Evolutionary conservation across 768 basidiomycete species (phyloP).

Genomic region (Boletus pseudo-olivaceus): DNA sequence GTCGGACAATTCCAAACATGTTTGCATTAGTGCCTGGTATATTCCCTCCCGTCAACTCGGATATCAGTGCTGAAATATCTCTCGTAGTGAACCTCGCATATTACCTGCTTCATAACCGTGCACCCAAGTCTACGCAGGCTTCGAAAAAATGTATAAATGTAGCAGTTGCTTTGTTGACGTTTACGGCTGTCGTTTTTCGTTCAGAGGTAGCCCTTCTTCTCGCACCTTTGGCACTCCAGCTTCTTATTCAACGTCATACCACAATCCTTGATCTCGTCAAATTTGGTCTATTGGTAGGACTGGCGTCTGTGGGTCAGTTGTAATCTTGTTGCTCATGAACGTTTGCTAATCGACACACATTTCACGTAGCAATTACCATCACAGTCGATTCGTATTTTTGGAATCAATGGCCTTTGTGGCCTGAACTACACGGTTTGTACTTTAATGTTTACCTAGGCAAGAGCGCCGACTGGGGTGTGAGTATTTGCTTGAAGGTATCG

Average conservation of each 20-base stretch:
- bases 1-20: constrained; percentile 93
- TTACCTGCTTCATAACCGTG: constrained; percentile 40
- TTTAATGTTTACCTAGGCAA: constrained; percentile 91
- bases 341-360: not conserved
- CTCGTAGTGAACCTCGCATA: constrained; percentile 53
- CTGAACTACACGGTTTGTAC: constrained; percentile 72
- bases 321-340: not conserved
- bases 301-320: constrained; percentile 50
- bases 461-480: constrained; percentile 88
- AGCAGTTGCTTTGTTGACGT: constrained; percentile 61
- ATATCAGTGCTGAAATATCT: not conserved
- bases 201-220: constrained; percentile 75
- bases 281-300: constrained; percentile 48
- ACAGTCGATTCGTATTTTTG: constrained; percentile 86
- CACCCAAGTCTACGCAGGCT: constrained; percentile 38
- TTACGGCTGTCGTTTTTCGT: constrained; percentile 69
- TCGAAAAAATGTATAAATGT: constrained; percentile 32
- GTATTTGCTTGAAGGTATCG: constrained; percentile 26
- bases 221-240: constrained; percentile 55
- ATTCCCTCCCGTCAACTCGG: constrained; percentile 3
- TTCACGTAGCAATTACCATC: constrained; percentile 51
- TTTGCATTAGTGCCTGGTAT: constrained; percentile 78
- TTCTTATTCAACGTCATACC: constrained; percentile 41
- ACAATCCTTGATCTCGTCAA: constrained; percentile 42
- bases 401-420: constrained; percentile 73